These are phyloP conservation scores for Ceriops decandra DNA, from an alignment of 345 rosid genomes.

Conservation along the genomic window DNA sequence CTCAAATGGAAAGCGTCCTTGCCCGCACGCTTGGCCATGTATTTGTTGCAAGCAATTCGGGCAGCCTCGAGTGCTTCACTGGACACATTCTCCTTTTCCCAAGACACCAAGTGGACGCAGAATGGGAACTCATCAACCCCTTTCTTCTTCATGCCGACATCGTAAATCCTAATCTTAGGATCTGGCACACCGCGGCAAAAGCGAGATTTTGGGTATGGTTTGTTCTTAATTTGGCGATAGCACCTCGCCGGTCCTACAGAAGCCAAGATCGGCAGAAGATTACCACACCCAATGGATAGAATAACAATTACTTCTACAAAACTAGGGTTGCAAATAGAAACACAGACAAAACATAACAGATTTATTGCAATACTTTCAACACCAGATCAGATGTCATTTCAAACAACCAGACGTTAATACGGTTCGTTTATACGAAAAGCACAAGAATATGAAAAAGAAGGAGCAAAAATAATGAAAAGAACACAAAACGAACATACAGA, in stretches of 20 bases:
- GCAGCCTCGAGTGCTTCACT: conserved; percentile 83
- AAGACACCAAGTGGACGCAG: conserved; percentile 74
- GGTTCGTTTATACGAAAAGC: too few species aligned
- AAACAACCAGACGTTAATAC: too few species aligned
- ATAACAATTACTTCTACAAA: neutral
- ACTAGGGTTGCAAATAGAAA: neutral
- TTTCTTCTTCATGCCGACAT: conserved; percentile 77
- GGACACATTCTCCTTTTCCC: conserved; percentile 77
- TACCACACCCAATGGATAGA: neutral
- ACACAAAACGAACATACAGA: too few species aligned
- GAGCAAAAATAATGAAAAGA: too few species aligned
- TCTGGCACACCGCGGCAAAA: conserved; percentile 79
- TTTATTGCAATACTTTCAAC: too few species aligned
- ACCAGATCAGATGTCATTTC: too few species aligned
- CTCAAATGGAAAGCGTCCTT: conserved; percentile 78
- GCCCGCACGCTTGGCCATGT: conserved; percentile 68
- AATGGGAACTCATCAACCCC: conserved; percentile 81
- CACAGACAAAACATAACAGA: neutral
- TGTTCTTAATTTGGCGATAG: conserved; percentile 60
- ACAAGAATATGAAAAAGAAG: too few species aligned
- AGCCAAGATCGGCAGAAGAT: neutral
- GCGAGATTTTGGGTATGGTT: conserved; percentile 67
- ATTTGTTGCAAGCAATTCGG: conserved; percentile 78
- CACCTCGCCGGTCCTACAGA: conserved; percentile 30
- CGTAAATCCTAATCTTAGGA: conserved; percentile 72